Conservation (phyloP, 2,329 filamentous ascomycete genomes). For the Neofusicoccum cordaticola region DNA sequence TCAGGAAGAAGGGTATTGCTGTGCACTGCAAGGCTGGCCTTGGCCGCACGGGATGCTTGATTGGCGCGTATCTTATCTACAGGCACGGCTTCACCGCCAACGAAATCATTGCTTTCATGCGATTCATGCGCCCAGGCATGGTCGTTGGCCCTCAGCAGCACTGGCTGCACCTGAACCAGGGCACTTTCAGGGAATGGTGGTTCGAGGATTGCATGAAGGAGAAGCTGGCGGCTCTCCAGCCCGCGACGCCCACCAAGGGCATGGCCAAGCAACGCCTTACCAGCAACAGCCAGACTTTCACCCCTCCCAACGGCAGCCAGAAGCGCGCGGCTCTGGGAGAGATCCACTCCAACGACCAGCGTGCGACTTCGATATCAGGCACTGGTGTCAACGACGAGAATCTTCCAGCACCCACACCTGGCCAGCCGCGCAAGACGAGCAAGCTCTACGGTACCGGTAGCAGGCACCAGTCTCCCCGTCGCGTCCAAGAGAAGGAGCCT, state of each 20-base stretch:
- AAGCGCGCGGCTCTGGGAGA: constrained; percentile 88
- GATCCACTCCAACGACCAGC: constrained; percentile 74
- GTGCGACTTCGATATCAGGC: constrained; percentile 43
- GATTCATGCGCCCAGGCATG: constrained; percentile 98
- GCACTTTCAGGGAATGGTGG: constrained; percentile 98
- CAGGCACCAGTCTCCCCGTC: constrained; percentile 28
- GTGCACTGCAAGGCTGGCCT: constrained; percentile 98
- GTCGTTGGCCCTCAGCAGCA: constrained; percentile 98
- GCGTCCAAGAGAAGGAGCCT: constrained; percentile 42
- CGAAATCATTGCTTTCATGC: constrained; percentile 96
- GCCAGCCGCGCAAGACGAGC: constrained; percentile 87
- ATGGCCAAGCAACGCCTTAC: constrained; percentile 49
- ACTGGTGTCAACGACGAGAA: constrained; percentile 79
- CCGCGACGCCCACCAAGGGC: constrained; percentile 58
- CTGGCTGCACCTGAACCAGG: constrained; percentile 97
- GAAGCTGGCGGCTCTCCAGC: constrained; percentile 65
- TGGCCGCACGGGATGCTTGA: constrained; percentile 90
- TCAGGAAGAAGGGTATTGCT: constrained; percentile 88
- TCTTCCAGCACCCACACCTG: constrained; percentile 89
- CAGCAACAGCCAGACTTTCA: constrained; percentile 70
- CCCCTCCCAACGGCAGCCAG: constrained; percentile 75
- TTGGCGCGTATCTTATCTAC: constrained; percentile 97
- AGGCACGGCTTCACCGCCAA: constrained; percentile 96
- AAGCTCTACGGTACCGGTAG: constrained; percentile 64
- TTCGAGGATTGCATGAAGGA: constrained; percentile 75